These are phyloP conservation scores for Colletotrichum siamense DNA, from an alignment of 2,329 filamentous ascomycete genomes.

Conservation along the genomic window DNA sequence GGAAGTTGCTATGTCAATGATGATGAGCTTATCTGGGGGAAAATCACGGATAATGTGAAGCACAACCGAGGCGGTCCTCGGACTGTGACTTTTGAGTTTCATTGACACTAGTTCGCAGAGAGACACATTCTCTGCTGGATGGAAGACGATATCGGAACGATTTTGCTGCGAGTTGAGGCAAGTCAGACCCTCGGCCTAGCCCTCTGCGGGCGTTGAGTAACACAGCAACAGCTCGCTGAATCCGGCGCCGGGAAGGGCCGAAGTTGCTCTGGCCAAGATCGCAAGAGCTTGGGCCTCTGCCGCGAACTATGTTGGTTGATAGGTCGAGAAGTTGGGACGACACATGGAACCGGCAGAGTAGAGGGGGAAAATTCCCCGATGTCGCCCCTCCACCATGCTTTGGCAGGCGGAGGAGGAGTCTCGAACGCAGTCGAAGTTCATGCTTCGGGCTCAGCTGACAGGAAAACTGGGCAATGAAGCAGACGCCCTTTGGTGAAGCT, in stretches of 20 bases:
- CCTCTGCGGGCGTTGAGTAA: neutral
- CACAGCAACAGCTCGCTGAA: neutral
- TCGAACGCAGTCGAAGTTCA: neutral
- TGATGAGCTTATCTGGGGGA: constrained; percentile 21
- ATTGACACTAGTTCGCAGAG: neutral
- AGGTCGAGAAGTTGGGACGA: neutral
- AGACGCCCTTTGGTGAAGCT: neutral
- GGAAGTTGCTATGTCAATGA: constrained; percentile 21
- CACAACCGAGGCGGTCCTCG: neutral
- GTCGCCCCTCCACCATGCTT: neutral
- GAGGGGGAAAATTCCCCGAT: neutral
- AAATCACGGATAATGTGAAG: constrained; percentile 11
- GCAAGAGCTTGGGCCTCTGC: neutral
- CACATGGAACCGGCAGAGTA: neutral
- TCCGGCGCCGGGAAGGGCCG: neutral
- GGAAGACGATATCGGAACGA: neutral
- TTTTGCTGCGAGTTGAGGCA: neutral
- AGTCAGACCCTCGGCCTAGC: neutral
- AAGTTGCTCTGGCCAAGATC: neutral
- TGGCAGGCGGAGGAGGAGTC: neutral
- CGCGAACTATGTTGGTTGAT: neutral
- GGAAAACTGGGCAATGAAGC: neutral
- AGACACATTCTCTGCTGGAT: neutral
- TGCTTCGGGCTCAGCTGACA: neutral
- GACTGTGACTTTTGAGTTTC: constrained; percentile 3